Evolutionary conservation across 2,329 filamentous ascomycete species (phyloP), one percentile per base, ranked within the genome.

Genomic region (Pseudogymnoascus sp.): DNA sequence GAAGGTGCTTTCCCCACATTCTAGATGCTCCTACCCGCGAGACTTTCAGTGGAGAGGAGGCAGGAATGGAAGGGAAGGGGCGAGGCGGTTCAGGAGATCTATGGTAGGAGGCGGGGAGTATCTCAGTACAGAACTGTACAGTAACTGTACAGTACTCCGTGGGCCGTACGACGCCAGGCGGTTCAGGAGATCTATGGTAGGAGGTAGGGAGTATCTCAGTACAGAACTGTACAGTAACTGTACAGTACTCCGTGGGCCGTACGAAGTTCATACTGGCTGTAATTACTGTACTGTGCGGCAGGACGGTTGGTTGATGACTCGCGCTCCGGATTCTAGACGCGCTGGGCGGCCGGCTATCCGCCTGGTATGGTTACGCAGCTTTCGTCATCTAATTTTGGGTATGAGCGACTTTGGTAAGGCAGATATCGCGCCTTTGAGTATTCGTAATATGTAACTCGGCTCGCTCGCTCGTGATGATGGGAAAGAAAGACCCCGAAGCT

Each of bases 331-430:
- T 19, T 19, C 29, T 55, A 55, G 49, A 55, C 49, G 49, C 49
- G 49, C 49, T 55, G 49, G 49, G 49, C 29, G 10, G 10, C 29
- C 49, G 49, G 49, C 23, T 55, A 55, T 55, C 29, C 49, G 49
- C 49, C 29, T 55, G n/a, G 26, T 2, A 33, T 55, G 49, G 49
- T 55, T 55, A 55, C 29, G 29, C 49, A 55, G 29, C 49, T 14
- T 33, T 55, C 49, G 49, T 55, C 49, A 55, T 55, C 49, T 55
- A 55, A 55, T 33, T 55, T 55, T 33, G 49, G 49, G 33, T 33
- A 33, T 33, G 49, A 14, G 7, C 5, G 49, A 19, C 11, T 33
- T 26, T 26, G 23, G 26, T 12, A 19, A 31, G 11, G 45, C 3
- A 19, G 3, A 16, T 16, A 16, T 14, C 23, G 19, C 21, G 14